These are phyloP conservation scores for Willaertia magna DNA, from an alignment of 208 protist genomes.

Conservation along the genomic window DNA sequence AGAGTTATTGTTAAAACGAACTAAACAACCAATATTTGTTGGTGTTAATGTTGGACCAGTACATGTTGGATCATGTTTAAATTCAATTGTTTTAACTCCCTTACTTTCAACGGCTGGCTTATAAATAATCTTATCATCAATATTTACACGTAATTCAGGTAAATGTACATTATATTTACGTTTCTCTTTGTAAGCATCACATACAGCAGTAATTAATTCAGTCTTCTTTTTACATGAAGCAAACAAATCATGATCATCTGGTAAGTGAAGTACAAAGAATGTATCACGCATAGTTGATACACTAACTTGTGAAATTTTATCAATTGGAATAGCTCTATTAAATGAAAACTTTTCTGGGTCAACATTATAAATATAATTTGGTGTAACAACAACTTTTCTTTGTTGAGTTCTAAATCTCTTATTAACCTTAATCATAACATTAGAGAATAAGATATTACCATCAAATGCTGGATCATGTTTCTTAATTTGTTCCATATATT, in stretches of 20 bases:
- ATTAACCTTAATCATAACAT: neutral
- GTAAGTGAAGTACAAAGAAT: neutral
- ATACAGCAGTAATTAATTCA: neutral
- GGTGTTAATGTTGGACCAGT: neutral
- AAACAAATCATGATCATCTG: neutral
- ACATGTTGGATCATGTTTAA: neutral
- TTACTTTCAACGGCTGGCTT: neutral
- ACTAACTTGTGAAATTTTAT: neutral
- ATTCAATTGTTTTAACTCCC: slow-evolving; percentile 1
- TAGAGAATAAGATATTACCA: neutral
- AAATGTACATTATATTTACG: neutral
- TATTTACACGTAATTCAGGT: neutral
- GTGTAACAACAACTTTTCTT: neutral
- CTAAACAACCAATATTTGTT: neutral
- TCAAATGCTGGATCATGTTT: neutral
- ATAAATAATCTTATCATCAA: neutral
- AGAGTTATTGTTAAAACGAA: neutral
- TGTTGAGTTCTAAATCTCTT: neutral
- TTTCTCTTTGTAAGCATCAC: neutral
- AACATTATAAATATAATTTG: neutral
- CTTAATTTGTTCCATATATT: neutral
- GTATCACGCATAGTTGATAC: neutral
- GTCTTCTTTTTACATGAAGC: neutral
- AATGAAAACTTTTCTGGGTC: neutral
- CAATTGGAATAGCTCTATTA: neutral